Percentiles rank a stretch among this genome's conserved stretches.
phyloP scores from a whole-genome alignment of 2,329 filamentous ascomycete species.

The Neodidymelliopsis sp. region DNA sequence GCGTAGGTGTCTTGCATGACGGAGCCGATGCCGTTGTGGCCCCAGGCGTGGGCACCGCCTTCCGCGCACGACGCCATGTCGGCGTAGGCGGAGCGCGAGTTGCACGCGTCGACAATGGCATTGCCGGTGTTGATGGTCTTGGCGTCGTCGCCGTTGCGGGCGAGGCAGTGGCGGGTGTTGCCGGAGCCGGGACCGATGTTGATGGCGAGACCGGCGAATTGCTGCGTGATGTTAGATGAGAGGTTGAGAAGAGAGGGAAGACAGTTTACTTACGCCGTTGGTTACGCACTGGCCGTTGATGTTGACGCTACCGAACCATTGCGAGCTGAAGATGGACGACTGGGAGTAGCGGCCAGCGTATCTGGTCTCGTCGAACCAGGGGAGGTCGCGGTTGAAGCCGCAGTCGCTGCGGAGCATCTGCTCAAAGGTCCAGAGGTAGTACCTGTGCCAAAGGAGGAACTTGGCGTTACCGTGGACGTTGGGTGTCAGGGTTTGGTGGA shows the following conservation, averaged over 20 bases:
- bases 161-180: conserved; percentile 42
- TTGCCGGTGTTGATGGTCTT: conserved; percentile 39
- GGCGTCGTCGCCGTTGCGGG: conserved; percentile 36
- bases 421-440: conserved; percentile 53
- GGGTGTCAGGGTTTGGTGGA: conserved; percentile 44
- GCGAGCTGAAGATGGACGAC: conserved; percentile 40
- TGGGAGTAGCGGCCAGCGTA: conserved; percentile 40
- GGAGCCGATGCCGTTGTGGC: conserved; percentile 47
- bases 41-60: conserved; percentile 43
- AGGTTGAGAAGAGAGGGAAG: background rate
- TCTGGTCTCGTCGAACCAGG: conserved; percentile 49
- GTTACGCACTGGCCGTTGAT: conserved; percentile 39
- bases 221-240: conserved; percentile 25
- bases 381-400: conserved; percentile 50
- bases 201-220: conserved; percentile 42
- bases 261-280: conserved; percentile 46
- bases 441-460: conserved; percentile 56
- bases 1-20: conserved; percentile 45
- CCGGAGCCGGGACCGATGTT: conserved; percentile 40
- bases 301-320: conserved; percentile 38
- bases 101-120: conserved; percentile 40
- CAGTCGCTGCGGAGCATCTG: conserved; percentile 53
- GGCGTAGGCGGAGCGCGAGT: conserved; percentile 30
- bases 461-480: conserved; percentile 45
- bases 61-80: conserved; percentile 43